These are phyloP conservation scores for Coemansia sp. DNA, from an alignment of 192 early-diverging fungal genomes.

Conservation along the genomic window DNA sequence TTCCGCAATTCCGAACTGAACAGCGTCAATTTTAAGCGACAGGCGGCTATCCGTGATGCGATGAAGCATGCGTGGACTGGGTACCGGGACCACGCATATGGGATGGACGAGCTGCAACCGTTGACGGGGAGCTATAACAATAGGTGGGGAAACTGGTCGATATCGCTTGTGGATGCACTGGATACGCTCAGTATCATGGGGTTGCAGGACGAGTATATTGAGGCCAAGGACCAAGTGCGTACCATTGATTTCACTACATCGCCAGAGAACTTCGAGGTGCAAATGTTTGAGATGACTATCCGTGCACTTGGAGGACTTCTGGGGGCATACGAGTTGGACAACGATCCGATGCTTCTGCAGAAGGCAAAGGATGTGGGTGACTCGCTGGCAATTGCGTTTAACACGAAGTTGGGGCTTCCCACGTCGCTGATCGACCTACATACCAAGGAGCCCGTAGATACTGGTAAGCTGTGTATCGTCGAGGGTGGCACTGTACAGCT, in stretches of 20 bases:
- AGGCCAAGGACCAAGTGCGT: slow-evolving; percentile 65
- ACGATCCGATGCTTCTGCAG: slow-evolving; percentile 62
- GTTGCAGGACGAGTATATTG: slow-evolving; percentile 68
- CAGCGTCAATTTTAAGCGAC: slow-evolving; percentile 25
- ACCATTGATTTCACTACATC: slow-evolving; percentile 56
- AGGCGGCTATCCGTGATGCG: slow-evolving; percentile 35
- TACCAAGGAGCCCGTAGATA: not conserved
- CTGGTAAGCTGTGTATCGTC: slow-evolving; percentile 38
- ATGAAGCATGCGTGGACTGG: slow-evolving; percentile 52
- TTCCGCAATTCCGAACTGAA: slow-evolving; percentile 10
- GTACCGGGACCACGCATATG: slow-evolving; percentile 41
- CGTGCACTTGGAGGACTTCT: slow-evolving; percentile 83
- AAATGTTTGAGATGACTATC: slow-evolving; percentile 83
- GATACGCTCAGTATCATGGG: slow-evolving; percentile 84
- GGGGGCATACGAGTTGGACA: slow-evolving; percentile 72
- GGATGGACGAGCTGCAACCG: slow-evolving; percentile 53
- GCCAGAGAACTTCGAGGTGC: not conserved
- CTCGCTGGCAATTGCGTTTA: slow-evolving; percentile 68
- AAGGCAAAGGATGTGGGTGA: slow-evolving; percentile 79
- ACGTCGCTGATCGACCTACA: slow-evolving; percentile 60
- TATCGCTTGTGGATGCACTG: slow-evolving; percentile 82
- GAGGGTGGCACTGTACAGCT: slow-evolving; percentile 86
- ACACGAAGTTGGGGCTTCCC: slow-evolving; percentile 68
- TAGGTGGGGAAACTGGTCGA: slow-evolving; percentile 68
- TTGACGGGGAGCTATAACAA: slow-evolving; percentile 20